Percentiles rank a stretch among this genome's conserved stretches.
Conservation (phyloP, 2,329 filamentous ascomycete species). For the Cryphonectria nitschkei region DNA sequence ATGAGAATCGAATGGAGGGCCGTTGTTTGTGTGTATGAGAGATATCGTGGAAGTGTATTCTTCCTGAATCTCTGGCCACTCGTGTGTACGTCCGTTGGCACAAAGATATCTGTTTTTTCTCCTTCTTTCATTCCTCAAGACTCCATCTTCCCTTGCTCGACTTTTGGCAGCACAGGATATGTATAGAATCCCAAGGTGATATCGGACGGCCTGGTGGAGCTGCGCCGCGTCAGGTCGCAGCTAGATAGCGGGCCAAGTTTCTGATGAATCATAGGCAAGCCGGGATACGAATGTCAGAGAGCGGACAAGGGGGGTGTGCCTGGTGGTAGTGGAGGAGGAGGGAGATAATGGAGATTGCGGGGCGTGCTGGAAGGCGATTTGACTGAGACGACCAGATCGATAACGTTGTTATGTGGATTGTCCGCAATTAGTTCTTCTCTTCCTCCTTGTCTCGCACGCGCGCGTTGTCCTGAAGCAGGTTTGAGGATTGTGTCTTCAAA, state of each 20-base stretch:
- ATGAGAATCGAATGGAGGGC: background rate
- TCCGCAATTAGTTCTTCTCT: background rate
- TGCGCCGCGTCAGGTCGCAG: conserved; percentile 27
- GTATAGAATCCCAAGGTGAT: conserved; percentile 20
- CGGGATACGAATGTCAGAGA: conserved; percentile 25
- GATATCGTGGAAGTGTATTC: background rate
- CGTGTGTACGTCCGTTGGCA: conserved; percentile 1
- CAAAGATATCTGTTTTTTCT: background rate
- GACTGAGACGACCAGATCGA: conserved; percentile 21
- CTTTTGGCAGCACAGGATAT: conserved; percentile 15
- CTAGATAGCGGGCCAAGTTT: conserved; percentile 24
- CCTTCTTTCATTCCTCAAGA: conserved; percentile 7
- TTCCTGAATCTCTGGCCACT: background rate
- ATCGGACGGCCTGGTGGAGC: conserved; percentile 24
- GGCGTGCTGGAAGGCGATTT: background rate
- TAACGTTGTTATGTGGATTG: conserved; percentile 4
- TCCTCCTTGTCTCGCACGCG: conserved; percentile 18
- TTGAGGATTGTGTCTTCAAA: conserved; percentile 21
- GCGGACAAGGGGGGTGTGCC: conserved; percentile 8
- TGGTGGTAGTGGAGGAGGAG: conserved; percentile 12
- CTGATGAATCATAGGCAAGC: conserved; percentile 30
- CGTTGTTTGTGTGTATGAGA: background rate
- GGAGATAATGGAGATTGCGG: conserved; percentile 22
- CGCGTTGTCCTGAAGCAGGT: conserved; percentile 26
- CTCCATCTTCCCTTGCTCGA: conserved; percentile 13